phyloP scores from a whole-genome alignment of 169 alveolate species.

The Eimeria maxima region DNA sequence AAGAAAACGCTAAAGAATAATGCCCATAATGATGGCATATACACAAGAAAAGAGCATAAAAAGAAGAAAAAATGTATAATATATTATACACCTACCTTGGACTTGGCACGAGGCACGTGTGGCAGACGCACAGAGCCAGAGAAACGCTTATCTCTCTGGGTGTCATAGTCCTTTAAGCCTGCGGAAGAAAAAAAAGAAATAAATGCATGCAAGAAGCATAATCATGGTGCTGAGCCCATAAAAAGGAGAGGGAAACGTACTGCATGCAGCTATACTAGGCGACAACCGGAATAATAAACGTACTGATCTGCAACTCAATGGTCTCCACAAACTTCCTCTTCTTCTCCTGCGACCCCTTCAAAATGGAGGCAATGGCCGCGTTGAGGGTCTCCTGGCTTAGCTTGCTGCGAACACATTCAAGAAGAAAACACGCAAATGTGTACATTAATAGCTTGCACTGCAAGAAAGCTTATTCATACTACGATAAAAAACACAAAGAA shows the following conservation, averaged over 20 bases:
- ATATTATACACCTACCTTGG: conserved; percentile 98
- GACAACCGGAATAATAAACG: background rate
- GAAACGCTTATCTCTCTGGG: conserved; percentile 99
- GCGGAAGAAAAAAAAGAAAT: background rate
- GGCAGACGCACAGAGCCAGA: conserved; percentile 99
- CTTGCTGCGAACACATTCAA: conserved; percentile 87
- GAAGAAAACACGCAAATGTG: background rate
- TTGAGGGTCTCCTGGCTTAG: conserved; percentile 91
- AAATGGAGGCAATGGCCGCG: conserved; percentile 96
- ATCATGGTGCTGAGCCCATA: no score
- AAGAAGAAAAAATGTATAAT: no score
- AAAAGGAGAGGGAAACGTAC: no score
- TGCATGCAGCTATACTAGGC: background rate
- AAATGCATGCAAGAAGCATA: background rate
- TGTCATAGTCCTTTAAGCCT: conserved; percentile 99
- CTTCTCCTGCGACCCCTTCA: conserved; percentile 96
- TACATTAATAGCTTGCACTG: background rate
- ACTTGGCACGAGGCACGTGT: conserved; percentile 96
- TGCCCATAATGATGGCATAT: no score
- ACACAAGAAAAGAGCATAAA: background rate
- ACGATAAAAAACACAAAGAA: background rate
- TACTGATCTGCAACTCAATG: conserved; percentile 98
- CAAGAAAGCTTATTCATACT: background rate
- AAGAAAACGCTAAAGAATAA: background rate
- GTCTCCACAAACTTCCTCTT: conserved; percentile 99